A percentile compares a stretch with the other conserved stretches of the same genome.
Conservation (phyloP, 345 rosid species). For the Acer saccharum region DNA sequence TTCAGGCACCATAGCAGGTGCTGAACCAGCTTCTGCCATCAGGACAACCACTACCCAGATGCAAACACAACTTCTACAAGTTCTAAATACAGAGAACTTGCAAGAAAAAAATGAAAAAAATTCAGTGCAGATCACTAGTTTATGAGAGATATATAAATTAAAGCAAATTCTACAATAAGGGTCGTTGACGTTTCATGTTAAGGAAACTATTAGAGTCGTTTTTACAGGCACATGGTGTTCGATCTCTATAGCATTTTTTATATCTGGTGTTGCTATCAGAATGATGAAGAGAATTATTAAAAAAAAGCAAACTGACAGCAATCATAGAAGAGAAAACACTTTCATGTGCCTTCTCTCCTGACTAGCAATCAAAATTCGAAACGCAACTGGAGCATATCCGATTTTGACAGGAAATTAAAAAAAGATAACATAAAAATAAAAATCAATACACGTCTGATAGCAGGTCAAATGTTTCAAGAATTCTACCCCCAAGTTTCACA, state of each 20-base stretch:
- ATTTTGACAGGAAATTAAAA: too few relatives aligned
- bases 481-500: too few relatives aligned
- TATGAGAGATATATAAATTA: neutral
- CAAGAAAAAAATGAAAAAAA: neutral
- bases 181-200: neutral
- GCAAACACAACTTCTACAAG: neutral
- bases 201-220: neutral
- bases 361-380: neutral
- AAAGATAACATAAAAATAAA: too few relatives aligned
- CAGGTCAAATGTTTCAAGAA: too few relatives aligned
- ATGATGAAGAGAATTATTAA: neutral
- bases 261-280: neutral
- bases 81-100: neutral
- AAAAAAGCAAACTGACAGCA: neutral
- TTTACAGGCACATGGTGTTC: neutral
- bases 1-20: slow-evolving; percentile 32
- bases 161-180: neutral
- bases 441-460: too few relatives aligned
- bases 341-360: too few relatives aligned
- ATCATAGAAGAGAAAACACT: neutral
- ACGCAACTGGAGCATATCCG: neutral
- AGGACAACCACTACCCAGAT: slow-evolving; percentile 9
- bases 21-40: slow-evolving; percentile 26
- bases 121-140: neutral
- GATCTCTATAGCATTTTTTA: neutral